phyloP scores from a whole-genome alignment of 2,329 filamentous ascomycete species.

The Fusarium nodosum region DNA sequence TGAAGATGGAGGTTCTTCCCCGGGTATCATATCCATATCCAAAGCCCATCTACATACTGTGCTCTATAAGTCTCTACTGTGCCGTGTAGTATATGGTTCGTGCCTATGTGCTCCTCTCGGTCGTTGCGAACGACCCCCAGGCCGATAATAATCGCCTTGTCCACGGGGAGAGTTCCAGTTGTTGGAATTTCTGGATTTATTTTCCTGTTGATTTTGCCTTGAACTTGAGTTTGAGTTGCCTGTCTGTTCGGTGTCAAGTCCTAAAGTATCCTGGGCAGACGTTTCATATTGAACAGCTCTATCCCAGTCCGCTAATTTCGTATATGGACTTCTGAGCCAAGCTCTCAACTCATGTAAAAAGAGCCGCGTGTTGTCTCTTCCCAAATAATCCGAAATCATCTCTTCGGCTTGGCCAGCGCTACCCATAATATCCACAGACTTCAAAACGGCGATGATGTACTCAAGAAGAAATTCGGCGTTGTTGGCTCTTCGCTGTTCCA shows the following conservation, averaged over 20 bases:
- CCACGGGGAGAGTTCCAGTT: background rate
- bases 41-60: conserved; percentile 9
- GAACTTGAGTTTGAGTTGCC: background rate
- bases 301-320: conserved; percentile 82
- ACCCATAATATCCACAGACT: conserved; percentile 84
- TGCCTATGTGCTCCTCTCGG: conserved; percentile 23
- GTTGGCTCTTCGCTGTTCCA: conserved; percentile 61
- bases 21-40: conserved; percentile 46
- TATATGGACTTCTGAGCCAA: conserved; percentile 86
- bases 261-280: conserved; percentile 5
- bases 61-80: conserved; percentile 2
- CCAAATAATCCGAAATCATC: conserved; percentile 82
- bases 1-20: conserved; percentile 34
- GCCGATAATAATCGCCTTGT: conserved; percentile 51
- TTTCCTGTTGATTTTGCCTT: background rate
- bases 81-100: conserved; percentile 35
- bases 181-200: background rate
- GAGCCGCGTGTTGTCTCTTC: conserved; percentile 76
- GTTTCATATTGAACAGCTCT: conserved; percentile 77
- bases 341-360: conserved; percentile 88
- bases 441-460: conserved; percentile 86
- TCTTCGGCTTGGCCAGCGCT: conserved; percentile 84
- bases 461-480: conserved; percentile 89
- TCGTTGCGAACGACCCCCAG: conserved; percentile 23
- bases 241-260: background rate